These are phyloP conservation scores for Conoideocrella luteorostrata DNA, from an alignment of 2,329 filamentous ascomycete species.

Conservation along the genomic window DNA sequence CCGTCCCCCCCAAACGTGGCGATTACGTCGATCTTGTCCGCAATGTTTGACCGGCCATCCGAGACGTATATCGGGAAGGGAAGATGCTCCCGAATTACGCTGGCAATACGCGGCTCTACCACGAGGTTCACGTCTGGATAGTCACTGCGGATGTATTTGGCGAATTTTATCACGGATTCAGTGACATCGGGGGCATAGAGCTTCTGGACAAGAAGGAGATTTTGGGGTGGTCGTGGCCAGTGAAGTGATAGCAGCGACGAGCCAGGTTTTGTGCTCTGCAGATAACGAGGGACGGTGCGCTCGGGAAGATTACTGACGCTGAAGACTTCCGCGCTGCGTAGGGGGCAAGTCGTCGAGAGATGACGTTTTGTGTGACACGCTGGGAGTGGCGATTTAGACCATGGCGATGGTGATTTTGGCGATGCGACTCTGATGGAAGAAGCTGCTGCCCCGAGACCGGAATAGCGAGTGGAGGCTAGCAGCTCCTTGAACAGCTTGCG, in stretches of 20 bases:
- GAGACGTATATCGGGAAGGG: constrained; percentile 66
- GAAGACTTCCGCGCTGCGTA: constrained; percentile 26
- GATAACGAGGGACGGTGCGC: constrained; percentile 28
- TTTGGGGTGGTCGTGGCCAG: constrained; percentile 48
- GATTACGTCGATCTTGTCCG: constrained; percentile 79
- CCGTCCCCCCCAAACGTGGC: constrained; percentile 83
- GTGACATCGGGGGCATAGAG: constrained; percentile 48
- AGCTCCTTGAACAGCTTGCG: constrained; percentile 5
- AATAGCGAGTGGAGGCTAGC: neutral
- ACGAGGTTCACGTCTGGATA: constrained; percentile 79
- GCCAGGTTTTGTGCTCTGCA: constrained; percentile 36
- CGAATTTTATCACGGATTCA: constrained; percentile 47
- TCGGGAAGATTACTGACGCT: constrained; percentile 28
- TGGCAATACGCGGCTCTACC: constrained; percentile 71
- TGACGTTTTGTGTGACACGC: constrained; percentile 19
- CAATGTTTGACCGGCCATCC: constrained; percentile 47
- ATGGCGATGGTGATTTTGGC: neutral
- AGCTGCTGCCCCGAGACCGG: neutral
- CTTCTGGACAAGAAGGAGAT: constrained; percentile 54
- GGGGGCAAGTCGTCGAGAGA: constrained; percentile 42
- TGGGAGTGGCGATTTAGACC: neutral
- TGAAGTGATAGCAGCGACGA: constrained; percentile 50
- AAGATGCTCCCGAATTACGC: constrained; percentile 62
- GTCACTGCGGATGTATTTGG: constrained; percentile 67
- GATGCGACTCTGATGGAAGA: neutral